Evolutionary conservation across 2,329 filamentous ascomycete genomes (phyloP), one percentile per base, ranked within the genome.

Genomic region (Alternaria angustiovoidea): DNA sequence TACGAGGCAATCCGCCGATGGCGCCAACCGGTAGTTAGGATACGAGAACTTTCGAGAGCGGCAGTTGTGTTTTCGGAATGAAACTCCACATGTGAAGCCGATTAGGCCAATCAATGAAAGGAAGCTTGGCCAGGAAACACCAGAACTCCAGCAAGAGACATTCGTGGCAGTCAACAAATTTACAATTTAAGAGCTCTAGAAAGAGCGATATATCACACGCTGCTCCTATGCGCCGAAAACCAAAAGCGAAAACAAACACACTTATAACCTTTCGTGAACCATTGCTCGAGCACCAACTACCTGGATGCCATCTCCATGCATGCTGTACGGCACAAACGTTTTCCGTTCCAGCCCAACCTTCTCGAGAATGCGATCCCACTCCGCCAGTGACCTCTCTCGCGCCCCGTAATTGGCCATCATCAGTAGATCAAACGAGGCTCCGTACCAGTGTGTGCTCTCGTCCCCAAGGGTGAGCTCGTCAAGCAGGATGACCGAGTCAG

Each of bases 401-500:
- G 55, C 55, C 2, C 55, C 55, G 6, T 58, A 58, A 22, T 58
- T 58, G 16, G 49, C 55, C 55, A 58, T 58, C 55, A 58, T 58
- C 18, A 58, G 55, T 20, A 58, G 7, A 58, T 58, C 55, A 20
- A 48, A 47, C 11, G 49, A 58, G 20, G 55, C 49, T 20, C 55
- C 55, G 18, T 58, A 58, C 55, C 55, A 58, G 18, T 58, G 55
- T 24, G 49, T 41, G 32, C 49, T 34, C 32, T 54, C 49, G 22
- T 58, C 55, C 5, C 28, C 49, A 14, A 54, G 24, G 26, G 53
- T 18, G 8, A 58, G 49, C 34, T 58, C 55, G 22, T 58, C 55
- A 6, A 58, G 24, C 34, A 58, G 20, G 18, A 58, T 58, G 12
- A 58, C 49, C 16, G 55, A 58, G 55, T 58, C 55, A 7, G 49